These are phyloP conservation scores for Astragalus membranaceus DNA, from an alignment of 306 rosid genomes.

Conservation along the genomic window DNA sequence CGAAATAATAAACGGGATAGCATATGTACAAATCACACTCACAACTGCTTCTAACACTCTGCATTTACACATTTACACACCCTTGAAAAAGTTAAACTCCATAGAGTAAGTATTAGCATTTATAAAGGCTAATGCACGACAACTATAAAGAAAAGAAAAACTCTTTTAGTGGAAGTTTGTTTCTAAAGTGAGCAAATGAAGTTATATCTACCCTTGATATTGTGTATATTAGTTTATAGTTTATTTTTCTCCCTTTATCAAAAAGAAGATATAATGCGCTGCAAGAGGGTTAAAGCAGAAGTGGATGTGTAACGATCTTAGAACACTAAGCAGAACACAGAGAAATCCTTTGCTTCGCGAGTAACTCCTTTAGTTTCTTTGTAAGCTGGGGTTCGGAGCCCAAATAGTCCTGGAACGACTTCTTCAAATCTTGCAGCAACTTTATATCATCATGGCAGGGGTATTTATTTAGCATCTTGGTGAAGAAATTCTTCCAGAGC, in stretches of 20 bases:
- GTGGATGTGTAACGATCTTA: slow-evolving; percentile 3
- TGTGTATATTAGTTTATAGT: background rate
- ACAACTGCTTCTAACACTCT: slow-evolving; percentile 1
- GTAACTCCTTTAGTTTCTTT: slow-evolving; percentile 69
- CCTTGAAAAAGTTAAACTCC: slow-evolving; percentile 5
- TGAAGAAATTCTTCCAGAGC: slow-evolving; percentile 83
- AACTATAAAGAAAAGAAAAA: background rate
- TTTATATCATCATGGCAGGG: slow-evolving; percentile 39
- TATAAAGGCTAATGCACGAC: background rate
- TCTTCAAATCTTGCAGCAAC: slow-evolving; percentile 57
- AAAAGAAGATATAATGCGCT: background rate
- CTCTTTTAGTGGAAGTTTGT: background rate
- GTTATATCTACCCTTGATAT: background rate
- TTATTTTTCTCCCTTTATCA: background rate
- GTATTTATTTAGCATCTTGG: slow-evolving; percentile 63
- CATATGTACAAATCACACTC: background rate
- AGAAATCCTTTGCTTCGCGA: slow-evolving; percentile 74
- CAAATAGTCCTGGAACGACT: slow-evolving; percentile 72
- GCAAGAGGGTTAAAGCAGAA: slow-evolving; percentile 1
- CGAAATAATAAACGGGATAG: background rate
- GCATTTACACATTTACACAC: slow-evolving; percentile 17
- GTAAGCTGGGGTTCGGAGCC: slow-evolving; percentile 56
- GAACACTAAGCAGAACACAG: slow-evolving; percentile 58
- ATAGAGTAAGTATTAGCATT: background rate
- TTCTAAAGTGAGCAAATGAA: background rate